Evolutionary conservation across 371 early-diverging fungal genomes (phyloP).

Genomic region (Mortierella sp.): DNA sequence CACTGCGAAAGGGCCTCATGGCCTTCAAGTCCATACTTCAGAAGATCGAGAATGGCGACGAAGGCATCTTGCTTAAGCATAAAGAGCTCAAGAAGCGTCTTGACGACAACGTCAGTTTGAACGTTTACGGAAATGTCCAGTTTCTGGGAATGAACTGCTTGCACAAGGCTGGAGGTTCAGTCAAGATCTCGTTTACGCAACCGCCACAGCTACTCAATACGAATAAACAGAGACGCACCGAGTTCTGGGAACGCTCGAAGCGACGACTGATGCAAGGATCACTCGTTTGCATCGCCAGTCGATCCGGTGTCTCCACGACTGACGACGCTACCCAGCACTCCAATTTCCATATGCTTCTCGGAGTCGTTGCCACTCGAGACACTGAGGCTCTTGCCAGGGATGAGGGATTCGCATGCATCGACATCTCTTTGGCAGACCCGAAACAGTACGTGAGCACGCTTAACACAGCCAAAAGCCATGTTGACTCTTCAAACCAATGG

Average conservation of each 20-base stretch:
- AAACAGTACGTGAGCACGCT: conserved; percentile 24
- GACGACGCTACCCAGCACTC: not conserved
- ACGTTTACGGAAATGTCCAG: conserved; percentile 50
- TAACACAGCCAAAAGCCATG: not conserved
- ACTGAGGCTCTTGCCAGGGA: conserved; percentile 29
- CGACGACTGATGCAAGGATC: conserved; percentile 55
- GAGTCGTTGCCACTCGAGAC: conserved; percentile 51
- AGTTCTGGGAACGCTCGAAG: conserved; percentile 54
- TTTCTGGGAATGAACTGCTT: conserved; percentile 32
- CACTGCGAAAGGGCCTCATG: conserved; percentile 36
- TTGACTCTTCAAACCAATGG: conserved; percentile 8
- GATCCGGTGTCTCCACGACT: not conserved
- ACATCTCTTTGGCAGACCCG: conserved; percentile 44
- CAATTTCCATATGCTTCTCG: conserved; percentile 51
- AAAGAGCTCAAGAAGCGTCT: conserved; percentile 36
- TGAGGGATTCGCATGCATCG: conserved; percentile 19
- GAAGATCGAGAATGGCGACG: conserved; percentile 12
- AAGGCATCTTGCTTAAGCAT: conserved; percentile 9
- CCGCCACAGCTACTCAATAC: conserved; percentile 15
- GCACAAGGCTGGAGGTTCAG: conserved; percentile 23
- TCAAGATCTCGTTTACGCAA: conserved; percentile 37
- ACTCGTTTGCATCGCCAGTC: conserved; percentile 56
- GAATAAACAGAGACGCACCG: conserved; percentile 7
- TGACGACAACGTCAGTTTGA: conserved; percentile 37
- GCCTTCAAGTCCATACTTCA: conserved; percentile 19